Base-by-base conservation (phyloP, 768 basidiomycete species). In the Macrolepiota albuminosa region DNA sequence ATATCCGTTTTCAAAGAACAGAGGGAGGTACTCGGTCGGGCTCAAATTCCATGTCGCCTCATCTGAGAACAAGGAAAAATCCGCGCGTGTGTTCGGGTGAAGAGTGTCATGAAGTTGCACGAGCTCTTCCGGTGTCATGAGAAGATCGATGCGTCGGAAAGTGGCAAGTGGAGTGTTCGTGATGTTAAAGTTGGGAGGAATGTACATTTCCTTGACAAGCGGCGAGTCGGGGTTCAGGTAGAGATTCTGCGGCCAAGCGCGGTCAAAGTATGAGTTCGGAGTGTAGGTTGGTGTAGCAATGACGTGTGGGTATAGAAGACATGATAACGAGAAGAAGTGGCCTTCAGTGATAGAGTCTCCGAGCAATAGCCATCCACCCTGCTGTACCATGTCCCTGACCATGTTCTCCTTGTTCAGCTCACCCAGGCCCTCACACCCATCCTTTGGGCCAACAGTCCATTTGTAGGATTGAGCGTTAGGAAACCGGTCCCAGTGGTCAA, bases 301-400 rank as follows among this genome's bases (percentile, higher is more conserved):
- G 40, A 88, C 86, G 66, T 88, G 85, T 0, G 87, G 86, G 69
- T 82, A 83, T 3, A 89, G 76, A 45, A 81, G 64, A 66, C 87
- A 89, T 0, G 86, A 88, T 0, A 88, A 67, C 6, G 87, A 88
- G 69, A 88, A 89, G 75, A 89, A 89, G 68, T 89, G 86, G 62
- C 84, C 84, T 67, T 89, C 87, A 2, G 84, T 83, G 18, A 88
- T 83, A 0, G 86, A 88, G 66, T 89, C 87, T 33, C 87, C 87
- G 7, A 88, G 68, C 7, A 89, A 64, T 16, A 88, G 72, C 87
- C 87, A 89, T 2, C 87, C 87, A 13, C 87, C 87, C n/a, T 82
- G 74, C 66, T 87, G 81, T 14, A 87, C 85, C 67, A 89, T 70
- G 61, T 86, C 79, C 58, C 71, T 75, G 46, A 89, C 74, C 50